Conservation (phyloP, 164 flowering plant species). For the Dillenia turbinata region DNA sequence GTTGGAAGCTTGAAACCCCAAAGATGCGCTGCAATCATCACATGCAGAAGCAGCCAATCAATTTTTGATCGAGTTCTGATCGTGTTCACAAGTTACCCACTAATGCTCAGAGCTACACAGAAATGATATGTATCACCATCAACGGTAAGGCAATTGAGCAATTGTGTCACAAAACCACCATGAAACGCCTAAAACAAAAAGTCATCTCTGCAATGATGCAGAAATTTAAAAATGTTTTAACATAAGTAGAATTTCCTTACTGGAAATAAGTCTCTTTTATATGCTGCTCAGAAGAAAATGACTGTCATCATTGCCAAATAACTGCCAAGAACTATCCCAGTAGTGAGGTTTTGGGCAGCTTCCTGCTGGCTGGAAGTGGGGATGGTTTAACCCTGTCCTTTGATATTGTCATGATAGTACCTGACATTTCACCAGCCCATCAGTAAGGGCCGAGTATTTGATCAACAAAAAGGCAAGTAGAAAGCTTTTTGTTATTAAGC, state of each 20-base stretch:
- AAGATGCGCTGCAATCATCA: constrained; percentile 42
- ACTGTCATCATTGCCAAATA: constrained; percentile 95
- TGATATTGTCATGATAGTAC: constrained; percentile 95
- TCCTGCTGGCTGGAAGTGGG: constrained; percentile 83
- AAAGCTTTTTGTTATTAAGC: background rate
- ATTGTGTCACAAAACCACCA: background rate
- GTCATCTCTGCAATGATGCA: background rate
- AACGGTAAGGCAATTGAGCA: background rate
- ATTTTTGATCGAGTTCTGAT: background rate
- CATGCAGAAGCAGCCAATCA: background rate
- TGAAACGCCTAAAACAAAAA: background rate
- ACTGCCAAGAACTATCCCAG: constrained; percentile 80
- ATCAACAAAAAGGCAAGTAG: background rate
- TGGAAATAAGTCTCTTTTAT: constrained; percentile 82
- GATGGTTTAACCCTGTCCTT: constrained; percentile 32
- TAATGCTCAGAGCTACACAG: background rate
- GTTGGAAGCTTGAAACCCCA: constrained; percentile 63
- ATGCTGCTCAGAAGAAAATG: constrained; percentile 90
- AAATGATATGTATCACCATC: background rate
- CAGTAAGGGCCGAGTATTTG: background rate
- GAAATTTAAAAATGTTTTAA: background rate
- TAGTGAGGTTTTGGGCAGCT: constrained; percentile 78
- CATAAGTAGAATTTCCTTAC: constrained; percentile 27
- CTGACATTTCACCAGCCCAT: constrained; percentile 28
- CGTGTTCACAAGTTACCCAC: background rate